Base-by-base conservation (phyloP, 1,139 yeast species). In the Nakaseomyces glabratus region DNA sequence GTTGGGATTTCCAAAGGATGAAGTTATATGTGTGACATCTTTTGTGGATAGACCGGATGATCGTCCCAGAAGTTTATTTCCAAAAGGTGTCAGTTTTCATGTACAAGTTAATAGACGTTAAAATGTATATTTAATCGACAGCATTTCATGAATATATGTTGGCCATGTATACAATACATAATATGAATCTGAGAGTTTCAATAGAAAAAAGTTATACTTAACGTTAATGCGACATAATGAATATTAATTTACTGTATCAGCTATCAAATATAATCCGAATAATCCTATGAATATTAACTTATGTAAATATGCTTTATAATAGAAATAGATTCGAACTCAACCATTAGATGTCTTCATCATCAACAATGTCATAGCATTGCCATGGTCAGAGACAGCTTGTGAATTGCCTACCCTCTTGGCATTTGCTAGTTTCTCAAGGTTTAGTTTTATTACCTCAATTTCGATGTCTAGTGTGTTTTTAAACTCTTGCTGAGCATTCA, bases 1-100 rank as follows among this genome's bases (percentile, higher is more conserved):
- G 6, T 36, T 56, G 9, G 58, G 59, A 4, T 48, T 49, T 24
- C 36, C 47, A 8, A 36, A 45, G 11, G 55, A 49, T 5, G 47
- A 50, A 21, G 49, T 55, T 1, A 35, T 41, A 15, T 53, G 58
- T 34, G 30, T 45, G 11, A 55, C 55, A 8, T 43, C 57, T 4
- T 50, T 45, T 37, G 43, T 51, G 2, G 57, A 53, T 26, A 41
- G 45, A 21, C 56, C 57, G 3, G 45, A 47, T 10, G 52, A 48
- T 22, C 37, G 39, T 14, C 43, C 33, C 31, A 41, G 29, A 32
- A 35, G 35, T 12, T 35, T 41, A 2, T 51, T 52, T 30, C 43
- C 50, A 10, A 51, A 51, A 30, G 55, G 57, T n/a, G 42, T 55
- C 11, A 54, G 55, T 26, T 55, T 55, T 41, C 57, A 51, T 36